A percentile compares a stretch with the other conserved stretches of the same genome.
phyloP scores from a whole-genome alignment of 2,329 filamentous ascomycete genomes.

The Gyromitra esculenta region DNA sequence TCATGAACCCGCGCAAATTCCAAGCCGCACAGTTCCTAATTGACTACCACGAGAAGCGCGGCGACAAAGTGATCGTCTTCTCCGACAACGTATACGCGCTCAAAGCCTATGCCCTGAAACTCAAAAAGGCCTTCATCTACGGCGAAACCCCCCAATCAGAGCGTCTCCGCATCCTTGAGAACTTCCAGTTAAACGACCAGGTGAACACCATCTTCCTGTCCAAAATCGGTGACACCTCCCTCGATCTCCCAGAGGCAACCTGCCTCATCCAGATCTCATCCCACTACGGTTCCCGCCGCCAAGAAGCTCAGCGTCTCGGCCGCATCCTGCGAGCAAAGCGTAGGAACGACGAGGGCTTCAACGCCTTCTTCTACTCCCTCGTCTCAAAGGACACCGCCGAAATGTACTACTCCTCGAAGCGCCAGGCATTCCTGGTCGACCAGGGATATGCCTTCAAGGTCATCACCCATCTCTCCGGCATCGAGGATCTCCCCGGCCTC shows the following conservation, averaged over 20 bases:
- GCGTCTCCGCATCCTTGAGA: conserved; percentile 85
- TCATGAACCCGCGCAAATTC: conserved; percentile 87
- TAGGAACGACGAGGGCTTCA: conserved; percentile 96
- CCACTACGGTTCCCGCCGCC: conserved; percentile 94
- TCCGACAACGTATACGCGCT: conserved; percentile 97
- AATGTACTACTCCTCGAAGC: conserved; percentile 97
- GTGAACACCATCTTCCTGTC: conserved; percentile 95
- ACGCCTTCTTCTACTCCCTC: conserved; percentile 97
- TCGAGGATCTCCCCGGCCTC: conserved; percentile 82
- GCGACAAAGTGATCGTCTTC: conserved; percentile 98
- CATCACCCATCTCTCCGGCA: conserved; percentile 92
- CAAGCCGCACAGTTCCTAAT: conserved; percentile 98
- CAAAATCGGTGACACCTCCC: conserved; percentile 98
- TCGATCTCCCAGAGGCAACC: conserved; percentile 94
- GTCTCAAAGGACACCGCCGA: conserved; percentile 97
- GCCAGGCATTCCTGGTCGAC: conserved; percentile 95
- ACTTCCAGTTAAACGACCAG: conserved; percentile 90
- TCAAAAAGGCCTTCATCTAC: conserved; percentile 89
- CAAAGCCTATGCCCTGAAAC: conserved; percentile 81
- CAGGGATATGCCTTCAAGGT: conserved; percentile 99
- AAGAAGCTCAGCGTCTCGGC: conserved; percentile 92
- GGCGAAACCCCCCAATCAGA: conserved; percentile 87
- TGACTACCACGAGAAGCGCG: conserved; percentile 91
- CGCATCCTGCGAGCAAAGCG: conserved; percentile 94
- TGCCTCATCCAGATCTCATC: conserved; percentile 97